phyloP scores from a whole-genome alignment of 2,329 filamentous ascomycete genomes.

The Podosphaera aphanis region DNA sequence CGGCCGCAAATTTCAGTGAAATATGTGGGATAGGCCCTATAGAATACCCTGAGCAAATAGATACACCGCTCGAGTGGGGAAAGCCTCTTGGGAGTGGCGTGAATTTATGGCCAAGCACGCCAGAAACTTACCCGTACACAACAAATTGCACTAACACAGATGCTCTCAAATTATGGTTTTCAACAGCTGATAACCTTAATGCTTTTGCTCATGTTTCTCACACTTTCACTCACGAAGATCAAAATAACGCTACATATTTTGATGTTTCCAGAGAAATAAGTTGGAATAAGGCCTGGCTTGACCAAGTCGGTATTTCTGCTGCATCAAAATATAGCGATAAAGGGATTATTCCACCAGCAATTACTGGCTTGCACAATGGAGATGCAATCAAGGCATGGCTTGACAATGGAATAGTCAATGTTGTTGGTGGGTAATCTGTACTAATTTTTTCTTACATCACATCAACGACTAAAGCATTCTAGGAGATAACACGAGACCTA shows the following conservation, averaged over 20 bases:
- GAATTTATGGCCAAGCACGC: slow-evolving; percentile 22
- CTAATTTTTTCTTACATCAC: neutral
- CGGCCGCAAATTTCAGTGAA: slow-evolving; percentile 8
- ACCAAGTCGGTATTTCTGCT: slow-evolving; percentile 24
- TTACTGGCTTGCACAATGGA: slow-evolving; percentile 39
- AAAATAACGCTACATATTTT: slow-evolving; percentile 34
- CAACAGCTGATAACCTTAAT: slow-evolving; percentile 23
- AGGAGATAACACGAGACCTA: slow-evolving; percentile 30
- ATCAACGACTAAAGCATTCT: neutral
- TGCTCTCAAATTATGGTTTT: slow-evolving; percentile 27
- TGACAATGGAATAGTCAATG: slow-evolving; percentile 32
- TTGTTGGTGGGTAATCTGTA: slow-evolving; percentile 22
- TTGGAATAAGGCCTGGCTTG: slow-evolving; percentile 35
- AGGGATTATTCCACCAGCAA: slow-evolving; percentile 37
- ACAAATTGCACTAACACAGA: slow-evolving; percentile 24
- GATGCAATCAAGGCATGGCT: slow-evolving; percentile 34
- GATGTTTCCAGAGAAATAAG: slow-evolving; percentile 32
- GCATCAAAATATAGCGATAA: slow-evolving; percentile 24
- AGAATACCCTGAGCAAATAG: slow-evolving; percentile 22
- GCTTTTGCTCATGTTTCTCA: slow-evolving; percentile 33
- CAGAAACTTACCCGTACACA: slow-evolving; percentile 10
- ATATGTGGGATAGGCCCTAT: slow-evolving; percentile 17
- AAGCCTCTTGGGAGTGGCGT: slow-evolving; percentile 27
- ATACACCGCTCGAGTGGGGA: slow-evolving; percentile 22
- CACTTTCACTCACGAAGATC: slow-evolving; percentile 33